Percentiles rank a stretch among this genome's conserved stretches.
Conservation (phyloP, 106 monocot genomes). For the Acanthochlamys bracteata region DNA sequence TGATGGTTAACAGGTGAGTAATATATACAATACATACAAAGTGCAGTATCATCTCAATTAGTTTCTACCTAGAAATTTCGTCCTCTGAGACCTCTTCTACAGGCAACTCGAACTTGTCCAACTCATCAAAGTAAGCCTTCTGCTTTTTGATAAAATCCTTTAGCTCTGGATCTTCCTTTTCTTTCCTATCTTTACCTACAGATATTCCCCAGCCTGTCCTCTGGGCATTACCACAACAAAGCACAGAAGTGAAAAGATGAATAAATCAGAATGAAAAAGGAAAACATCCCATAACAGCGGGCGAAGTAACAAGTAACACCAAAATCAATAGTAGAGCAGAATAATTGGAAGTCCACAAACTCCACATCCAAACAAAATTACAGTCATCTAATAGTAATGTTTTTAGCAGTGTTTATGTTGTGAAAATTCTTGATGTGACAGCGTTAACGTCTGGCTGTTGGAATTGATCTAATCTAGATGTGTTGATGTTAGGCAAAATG, state of each 20-base stretch:
- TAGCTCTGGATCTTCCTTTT: not conserved
- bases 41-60: not conserved
- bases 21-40: not conserved
- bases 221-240: not conserved
- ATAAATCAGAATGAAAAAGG: too few species aligned
- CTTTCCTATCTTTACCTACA: not conserved
- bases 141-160: constrained; percentile 10
- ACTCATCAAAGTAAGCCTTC: constrained; percentile 9
- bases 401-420: too few species aligned
- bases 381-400: too few species aligned
- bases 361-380: too few species aligned
- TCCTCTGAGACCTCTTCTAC: constrained; percentile 12
- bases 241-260: not conserved
- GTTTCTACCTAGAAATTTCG: constrained; percentile 1
- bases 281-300: too few species aligned
- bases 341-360: too few species aligned
- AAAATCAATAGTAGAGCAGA: too few species aligned
- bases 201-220: not conserved
- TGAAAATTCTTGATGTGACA: too few species aligned
- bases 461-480: too few species aligned
- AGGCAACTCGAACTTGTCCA: constrained; percentile 6
- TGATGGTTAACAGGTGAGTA: not conserved
- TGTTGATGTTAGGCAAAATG: too few species aligned
- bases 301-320: too few species aligned
- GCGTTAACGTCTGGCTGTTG: too few species aligned